A percentile compares a stretch with the other conserved stretches of the same genome.
These are phyloP conservation scores for Boletus patriciae DNA, from an alignment of 768 basidiomycete genomes.

Conservation along the genomic window DNA sequence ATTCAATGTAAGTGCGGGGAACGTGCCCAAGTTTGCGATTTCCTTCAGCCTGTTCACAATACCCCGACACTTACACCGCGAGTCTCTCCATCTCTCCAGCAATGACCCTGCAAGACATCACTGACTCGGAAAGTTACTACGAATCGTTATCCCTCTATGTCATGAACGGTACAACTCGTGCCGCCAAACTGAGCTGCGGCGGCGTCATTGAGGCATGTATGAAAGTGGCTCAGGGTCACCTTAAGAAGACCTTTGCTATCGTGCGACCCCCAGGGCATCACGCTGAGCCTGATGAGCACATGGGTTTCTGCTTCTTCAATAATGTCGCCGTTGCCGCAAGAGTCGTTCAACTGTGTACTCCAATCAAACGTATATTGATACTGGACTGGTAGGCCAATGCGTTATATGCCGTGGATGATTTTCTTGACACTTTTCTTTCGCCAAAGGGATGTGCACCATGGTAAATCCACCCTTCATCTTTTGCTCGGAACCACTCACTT, in stretches of 20 bases:
- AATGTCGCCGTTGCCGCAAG: constrained; percentile 93
- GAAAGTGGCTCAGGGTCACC: constrained; percentile 75
- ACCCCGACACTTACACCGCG: constrained; percentile 16
- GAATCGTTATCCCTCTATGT: constrained; percentile 93
- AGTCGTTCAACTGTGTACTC: constrained; percentile 69
- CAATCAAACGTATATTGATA: constrained; percentile 81
- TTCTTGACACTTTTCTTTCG: constrained; percentile 10
- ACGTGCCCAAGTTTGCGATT: neutral
- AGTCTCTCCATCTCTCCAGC: constrained; percentile 42
- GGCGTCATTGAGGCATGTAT: constrained; percentile 91
- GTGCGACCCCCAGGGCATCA: constrained; percentile 98
- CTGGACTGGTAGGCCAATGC: constrained; percentile 81
- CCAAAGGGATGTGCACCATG: constrained; percentile 94
- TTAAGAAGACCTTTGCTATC: constrained; percentile 90
- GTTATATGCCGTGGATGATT: neutral
- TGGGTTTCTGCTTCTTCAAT: constrained; percentile 99
- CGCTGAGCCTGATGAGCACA: constrained; percentile 95
- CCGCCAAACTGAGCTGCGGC: constrained; percentile 88
- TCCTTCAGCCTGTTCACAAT: neutral
- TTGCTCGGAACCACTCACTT: constrained; percentile 11
- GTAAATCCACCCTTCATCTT: constrained; percentile 37
- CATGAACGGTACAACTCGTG: constrained; percentile 76
- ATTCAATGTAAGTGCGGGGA: constrained; percentile 65
- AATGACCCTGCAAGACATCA: constrained; percentile 72
- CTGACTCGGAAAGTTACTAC: constrained; percentile 78